These are phyloP conservation scores for Zopfochytrium polystomum DNA, from an alignment of 371 early-diverging fungal genomes.

Conservation along the genomic window DNA sequence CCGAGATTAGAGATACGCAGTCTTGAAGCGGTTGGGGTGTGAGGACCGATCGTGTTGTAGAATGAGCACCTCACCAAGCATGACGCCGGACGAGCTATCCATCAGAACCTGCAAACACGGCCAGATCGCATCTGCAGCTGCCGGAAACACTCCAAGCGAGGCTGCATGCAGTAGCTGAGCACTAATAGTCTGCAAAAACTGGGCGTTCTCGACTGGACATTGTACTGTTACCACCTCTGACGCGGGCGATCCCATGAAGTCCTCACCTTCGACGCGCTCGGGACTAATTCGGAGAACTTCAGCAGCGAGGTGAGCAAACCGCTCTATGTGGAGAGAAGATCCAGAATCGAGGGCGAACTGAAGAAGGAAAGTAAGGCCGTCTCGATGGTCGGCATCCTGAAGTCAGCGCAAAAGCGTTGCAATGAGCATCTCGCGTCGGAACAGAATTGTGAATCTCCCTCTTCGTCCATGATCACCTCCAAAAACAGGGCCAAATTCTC, in stretches of 20 bases:
- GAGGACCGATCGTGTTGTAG: no score
- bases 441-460: no score
- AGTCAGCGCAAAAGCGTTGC: not conserved
- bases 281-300: not conserved
- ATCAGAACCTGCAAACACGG: not conserved
- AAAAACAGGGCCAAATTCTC: not conserved
- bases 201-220: no score
- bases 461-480: not conserved
- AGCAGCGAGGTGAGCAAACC: not conserved
- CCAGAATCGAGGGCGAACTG: not conserved
- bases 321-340: not conserved
- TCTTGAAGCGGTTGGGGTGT: not conserved
- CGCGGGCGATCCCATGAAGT: no score
- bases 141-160: not conserved
- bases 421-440: not conserved
- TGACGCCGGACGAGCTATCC: no score
- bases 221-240: no score
- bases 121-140: not conserved
- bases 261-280: no score
- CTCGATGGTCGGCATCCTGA: not conserved
- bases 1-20: not conserved
- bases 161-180: not conserved
- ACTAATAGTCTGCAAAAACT: not conserved
- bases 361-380: not conserved
- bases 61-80: no score